Evolutionary conservation across 78 protist species (phyloP), one percentile per base, ranked within the genome.

Genomic region (Dictyostelium capitatum): DNA sequence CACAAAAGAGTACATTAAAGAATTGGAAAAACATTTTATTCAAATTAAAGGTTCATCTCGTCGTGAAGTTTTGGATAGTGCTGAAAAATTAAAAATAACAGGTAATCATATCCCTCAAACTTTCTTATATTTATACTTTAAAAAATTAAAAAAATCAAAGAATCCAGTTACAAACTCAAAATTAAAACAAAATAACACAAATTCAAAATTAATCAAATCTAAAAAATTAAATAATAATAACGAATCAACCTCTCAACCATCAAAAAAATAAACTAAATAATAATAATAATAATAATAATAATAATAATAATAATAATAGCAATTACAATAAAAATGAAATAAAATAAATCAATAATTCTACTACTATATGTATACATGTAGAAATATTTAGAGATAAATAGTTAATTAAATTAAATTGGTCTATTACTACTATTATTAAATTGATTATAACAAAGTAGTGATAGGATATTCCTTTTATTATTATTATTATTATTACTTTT

Each of bases 101-200:
- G 82, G 82, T 70, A 74, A 75, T 50, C 93, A 87, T 57, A 84
- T 87, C 20, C 93, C 93, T 10, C 93, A 87, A 50, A 87, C 93
- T n/a, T 87, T 87, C 83, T 84, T 87, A 12, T 87, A 87, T 64
- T 69, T 87, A 2, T 87, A 87, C 51, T 87, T 87, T 23, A 87
- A 87, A 51, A 87, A 87, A 80, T 77, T 87, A 57, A 87, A 87
- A 32, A 87, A 87, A n/a, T 77, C 43, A 47, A 87, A 87, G 12
- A 37, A 23, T 25, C 83, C 51, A 79, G 43, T 2, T 37, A 79
- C 50, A 6, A 28, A 75, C 15, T 75, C 83, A 25, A 79, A 79
- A 79, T 43, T 79, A 43, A 79, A 79, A 30, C 57, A 28, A 54
- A 79, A 32, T 50, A 77, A 77, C 14, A 77, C 64, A 37, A 50